Base-by-base conservation (phyloP, 768 basidiomycete genomes). In the Rhodotorula toruloides region DNA sequence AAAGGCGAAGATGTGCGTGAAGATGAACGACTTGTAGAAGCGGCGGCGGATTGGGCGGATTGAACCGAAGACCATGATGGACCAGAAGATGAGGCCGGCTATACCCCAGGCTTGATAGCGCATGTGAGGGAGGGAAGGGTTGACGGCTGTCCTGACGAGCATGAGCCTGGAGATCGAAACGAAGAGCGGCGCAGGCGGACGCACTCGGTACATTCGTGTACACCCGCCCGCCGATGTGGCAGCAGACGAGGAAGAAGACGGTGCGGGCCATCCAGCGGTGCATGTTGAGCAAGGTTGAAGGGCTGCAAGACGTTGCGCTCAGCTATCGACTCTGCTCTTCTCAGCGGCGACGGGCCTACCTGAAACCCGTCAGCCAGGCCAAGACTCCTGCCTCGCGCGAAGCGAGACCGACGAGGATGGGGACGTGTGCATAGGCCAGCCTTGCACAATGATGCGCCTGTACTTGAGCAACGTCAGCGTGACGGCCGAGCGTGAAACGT, bases 231-330 rank as follows among this genome's bases (percentile, higher is more conserved):
- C 27, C 25, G 36, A 62, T n/a, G 46, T 67, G 66, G 21, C 46
- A 43, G 21, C 25, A 37, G 2, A 44, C 55, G 16, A 67, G 56
- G 16, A 67, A 39, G 43, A 54, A 53, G 3, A 44, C 55, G 6
- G 40, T 9, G 0, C 66, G 32, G n/a, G 48, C 66, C 17, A 58
- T 43, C 60, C 60, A 67, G 19, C 66, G 66, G 53, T 67, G 66
- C 0, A 67, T 36, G 6, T 25, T 10, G 16, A 42, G 48, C 16
- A 67, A 44, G 1, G 66, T 62, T 8, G 58, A 36, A 11, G 46
- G 57, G 17, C 64, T 60, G 58, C 1, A 50, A 8, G 42, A 58
- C n/a, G n/a, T n/a, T n/a, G n/a, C n/a, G n/a, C n/a, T n/a, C n/a
- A n/a, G n/a, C n/a, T n/a, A n/a, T n/a, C n/a, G n/a, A n/a, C n/a